A percentile compares a stretch with the other conserved stretches of the same genome.
Evolutionary conservation across 768 basidiomycete genomes (phyloP).

Genomic region (Tylopilus plumbeoviolaceoides): DNA sequence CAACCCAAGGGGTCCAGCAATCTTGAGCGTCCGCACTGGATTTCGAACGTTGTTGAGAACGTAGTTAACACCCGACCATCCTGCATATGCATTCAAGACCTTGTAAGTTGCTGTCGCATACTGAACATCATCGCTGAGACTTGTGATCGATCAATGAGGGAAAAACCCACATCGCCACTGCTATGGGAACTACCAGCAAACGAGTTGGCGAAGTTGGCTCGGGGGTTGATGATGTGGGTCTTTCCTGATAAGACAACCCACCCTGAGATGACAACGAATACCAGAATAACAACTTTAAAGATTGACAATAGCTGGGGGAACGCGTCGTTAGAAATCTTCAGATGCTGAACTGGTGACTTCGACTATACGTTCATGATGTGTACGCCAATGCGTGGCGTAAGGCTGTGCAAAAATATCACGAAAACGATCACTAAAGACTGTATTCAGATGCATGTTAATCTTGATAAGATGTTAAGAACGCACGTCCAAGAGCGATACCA

Average conservation of each 20-base stretch:
- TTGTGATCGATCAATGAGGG: neutral
- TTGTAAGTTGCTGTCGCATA: conserved; percentile 62
- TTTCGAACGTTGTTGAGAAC: conserved; percentile 45
- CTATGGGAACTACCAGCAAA: conserved; percentile 55
- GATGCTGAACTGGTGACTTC: neutral
- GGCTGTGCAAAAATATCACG: conserved; percentile 48
- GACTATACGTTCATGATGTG: conserved; percentile 50
- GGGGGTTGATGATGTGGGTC: conserved; percentile 53
- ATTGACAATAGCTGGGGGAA: conserved; percentile 37
- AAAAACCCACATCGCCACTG: conserved; percentile 40
- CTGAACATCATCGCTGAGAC: conserved; percentile 24
- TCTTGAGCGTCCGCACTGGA: conserved; percentile 57
- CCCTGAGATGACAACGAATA: conserved; percentile 55
- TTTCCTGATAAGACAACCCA: conserved; percentile 59
- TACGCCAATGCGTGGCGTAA: conserved; percentile 47
- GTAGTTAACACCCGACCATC: conserved; percentile 57
- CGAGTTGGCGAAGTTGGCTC: conserved; percentile 52
- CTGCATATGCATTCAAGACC: conserved; percentile 44
- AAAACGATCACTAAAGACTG: conserved; percentile 42
- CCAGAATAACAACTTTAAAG: conserved; percentile 51
- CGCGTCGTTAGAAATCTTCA: conserved; percentile 8
- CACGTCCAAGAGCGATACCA: conserved; percentile 57
- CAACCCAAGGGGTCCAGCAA: conserved; percentile 55
- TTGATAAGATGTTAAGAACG: neutral
- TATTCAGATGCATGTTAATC: too few relatives aligned